Conservation (phyloP, 1,139 yeast genomes). For the Suhomyces guaymorum region DNA sequence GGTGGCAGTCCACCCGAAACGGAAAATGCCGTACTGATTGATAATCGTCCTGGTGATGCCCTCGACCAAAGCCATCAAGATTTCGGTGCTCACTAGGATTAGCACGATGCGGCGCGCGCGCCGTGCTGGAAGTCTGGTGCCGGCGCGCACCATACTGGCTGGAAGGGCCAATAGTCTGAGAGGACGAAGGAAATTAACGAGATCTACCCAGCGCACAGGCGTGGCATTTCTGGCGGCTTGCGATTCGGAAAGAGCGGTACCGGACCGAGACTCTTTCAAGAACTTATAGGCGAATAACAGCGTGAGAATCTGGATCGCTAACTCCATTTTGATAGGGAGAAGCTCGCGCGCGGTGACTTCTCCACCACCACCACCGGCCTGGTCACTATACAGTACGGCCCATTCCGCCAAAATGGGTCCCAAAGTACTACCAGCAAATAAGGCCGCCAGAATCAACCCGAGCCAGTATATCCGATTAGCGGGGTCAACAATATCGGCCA, state of each 20-base stretch:
- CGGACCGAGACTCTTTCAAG: slow-evolving; percentile 54
- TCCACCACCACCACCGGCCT: slow-evolving; percentile 4
- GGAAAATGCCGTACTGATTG: slow-evolving; percentile 58
- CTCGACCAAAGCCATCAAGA: slow-evolving; percentile 9
- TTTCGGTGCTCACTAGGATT: slow-evolving; percentile 48
- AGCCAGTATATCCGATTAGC: slow-evolving; percentile 11
- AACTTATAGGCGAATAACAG: slow-evolving; percentile 36
- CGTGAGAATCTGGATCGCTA: slow-evolving; percentile 25
- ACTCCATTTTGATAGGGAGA: slow-evolving; percentile 33
- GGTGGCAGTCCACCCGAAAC: slow-evolving; percentile 59
- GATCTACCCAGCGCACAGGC: not conserved
- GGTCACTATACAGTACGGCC: slow-evolving; percentile 1
- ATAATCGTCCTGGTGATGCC: slow-evolving; percentile 9
- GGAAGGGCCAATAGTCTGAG: slow-evolving; percentile 43
- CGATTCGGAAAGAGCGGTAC: slow-evolving; percentile 43
- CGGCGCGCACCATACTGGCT: slow-evolving; percentile 26
- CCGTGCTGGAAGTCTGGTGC: slow-evolving; percentile 10
- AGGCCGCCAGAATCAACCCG: slow-evolving; percentile 12
- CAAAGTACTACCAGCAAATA: slow-evolving; percentile 11
- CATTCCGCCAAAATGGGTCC: slow-evolving; percentile 14
- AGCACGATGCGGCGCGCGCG: slow-evolving; percentile 36
- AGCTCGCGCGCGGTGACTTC: slow-evolving; percentile 22
- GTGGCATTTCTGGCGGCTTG: slow-evolving; percentile 7
- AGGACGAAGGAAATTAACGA: slow-evolving; percentile 45
- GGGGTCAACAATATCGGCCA: slow-evolving; percentile 13